Conservation (phyloP, 805 yeast species). For the Candida xyloterini region DNA sequence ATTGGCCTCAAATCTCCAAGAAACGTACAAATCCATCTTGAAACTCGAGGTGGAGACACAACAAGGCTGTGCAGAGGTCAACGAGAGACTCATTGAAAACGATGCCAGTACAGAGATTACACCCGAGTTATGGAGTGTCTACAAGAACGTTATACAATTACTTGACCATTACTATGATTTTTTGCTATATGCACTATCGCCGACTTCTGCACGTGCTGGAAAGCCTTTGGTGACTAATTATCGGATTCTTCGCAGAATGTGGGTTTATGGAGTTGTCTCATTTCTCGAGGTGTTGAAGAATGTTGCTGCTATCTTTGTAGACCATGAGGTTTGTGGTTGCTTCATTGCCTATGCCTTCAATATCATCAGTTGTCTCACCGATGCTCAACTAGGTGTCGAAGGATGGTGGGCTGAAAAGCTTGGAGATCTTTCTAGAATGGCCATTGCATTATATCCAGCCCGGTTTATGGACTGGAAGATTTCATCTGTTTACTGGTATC, state of each 20-base stretch:
- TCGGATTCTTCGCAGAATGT: conserved; percentile 73
- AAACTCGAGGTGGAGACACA: conserved; percentile 67
- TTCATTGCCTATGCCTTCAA: conserved; percentile 72
- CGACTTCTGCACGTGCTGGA: conserved; percentile 66
- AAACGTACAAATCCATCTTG: conserved; percentile 68
- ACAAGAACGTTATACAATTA: conserved; percentile 62
- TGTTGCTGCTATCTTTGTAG: conserved; percentile 64
- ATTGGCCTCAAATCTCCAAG: conserved; percentile 67
- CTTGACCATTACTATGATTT: conserved; percentile 73
- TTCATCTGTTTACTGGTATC: conserved; percentile 81
- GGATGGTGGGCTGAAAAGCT: conserved; percentile 83
- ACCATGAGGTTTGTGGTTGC: conserved; percentile 75
- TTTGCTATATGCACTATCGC: conserved; percentile 65
- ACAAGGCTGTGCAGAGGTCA: conserved; percentile 60
- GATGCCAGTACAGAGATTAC: conserved; percentile 48
- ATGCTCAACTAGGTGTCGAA: conserved; percentile 54
- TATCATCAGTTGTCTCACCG: conserved; percentile 51
- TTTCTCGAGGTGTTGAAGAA: conserved; percentile 74
- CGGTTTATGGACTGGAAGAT: conserved; percentile 83
- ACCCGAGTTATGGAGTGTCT: conserved; percentile 67
- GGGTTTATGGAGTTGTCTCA: conserved; percentile 86
- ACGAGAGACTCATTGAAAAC: conserved; percentile 47
- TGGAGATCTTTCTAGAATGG: conserved; percentile 85
- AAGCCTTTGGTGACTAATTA: conserved; percentile 73
- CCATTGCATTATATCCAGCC: conserved; percentile 78